Conservation (phyloP, 805 yeast genomes). For the Candida nanaspora region DNA sequence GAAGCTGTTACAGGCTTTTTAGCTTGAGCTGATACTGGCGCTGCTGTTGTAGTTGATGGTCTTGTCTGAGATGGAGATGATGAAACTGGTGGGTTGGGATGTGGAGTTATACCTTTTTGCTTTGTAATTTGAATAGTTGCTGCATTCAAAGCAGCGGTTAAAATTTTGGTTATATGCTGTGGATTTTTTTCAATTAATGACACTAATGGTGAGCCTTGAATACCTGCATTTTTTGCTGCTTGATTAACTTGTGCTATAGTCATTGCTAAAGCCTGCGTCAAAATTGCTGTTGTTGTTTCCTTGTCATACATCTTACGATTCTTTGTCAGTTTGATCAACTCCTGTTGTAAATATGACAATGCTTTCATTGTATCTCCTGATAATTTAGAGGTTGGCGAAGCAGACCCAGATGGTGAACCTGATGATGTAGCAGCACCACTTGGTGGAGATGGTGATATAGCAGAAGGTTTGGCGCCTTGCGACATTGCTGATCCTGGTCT, state of each 20-base stretch:
- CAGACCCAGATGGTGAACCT: slow-evolving; percentile 6
- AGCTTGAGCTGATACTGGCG: slow-evolving; percentile 4
- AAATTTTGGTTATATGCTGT: slow-evolving; percentile 67
- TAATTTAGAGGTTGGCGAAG: slow-evolving; percentile 23
- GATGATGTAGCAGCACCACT: slow-evolving; percentile 4
- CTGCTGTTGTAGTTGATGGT: slow-evolving; percentile 3
- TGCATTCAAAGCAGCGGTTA: slow-evolving; percentile 75
- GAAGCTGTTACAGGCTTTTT: slow-evolving; percentile 12
- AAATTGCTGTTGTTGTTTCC: slow-evolving; percentile 73
- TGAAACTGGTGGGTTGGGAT: slow-evolving; percentile 6
- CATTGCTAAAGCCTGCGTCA: slow-evolving; percentile 88
- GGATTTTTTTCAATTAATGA: slow-evolving; percentile 78
- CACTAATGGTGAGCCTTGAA: slow-evolving; percentile 69
- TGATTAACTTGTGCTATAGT: slow-evolving; percentile 87
- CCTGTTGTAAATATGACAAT: slow-evolving; percentile 78
- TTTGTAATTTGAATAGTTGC: slow-evolving; percentile 59
- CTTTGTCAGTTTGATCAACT: slow-evolving; percentile 71
- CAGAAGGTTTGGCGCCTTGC: slow-evolving; percentile 7
- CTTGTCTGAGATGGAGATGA: slow-evolving; percentile 1
- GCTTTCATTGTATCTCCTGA: slow-evolving; percentile 65
- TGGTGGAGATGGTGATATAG: not conserved
- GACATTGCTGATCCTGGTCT: slow-evolving; percentile 19
- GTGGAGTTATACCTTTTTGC: slow-evolving; percentile 36
- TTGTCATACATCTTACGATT: slow-evolving; percentile 71
- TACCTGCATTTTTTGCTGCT: slow-evolving; percentile 80